phyloP scores from a whole-genome alignment of 345 rosid genomes.

The Erucastrum elatum region DNA sequence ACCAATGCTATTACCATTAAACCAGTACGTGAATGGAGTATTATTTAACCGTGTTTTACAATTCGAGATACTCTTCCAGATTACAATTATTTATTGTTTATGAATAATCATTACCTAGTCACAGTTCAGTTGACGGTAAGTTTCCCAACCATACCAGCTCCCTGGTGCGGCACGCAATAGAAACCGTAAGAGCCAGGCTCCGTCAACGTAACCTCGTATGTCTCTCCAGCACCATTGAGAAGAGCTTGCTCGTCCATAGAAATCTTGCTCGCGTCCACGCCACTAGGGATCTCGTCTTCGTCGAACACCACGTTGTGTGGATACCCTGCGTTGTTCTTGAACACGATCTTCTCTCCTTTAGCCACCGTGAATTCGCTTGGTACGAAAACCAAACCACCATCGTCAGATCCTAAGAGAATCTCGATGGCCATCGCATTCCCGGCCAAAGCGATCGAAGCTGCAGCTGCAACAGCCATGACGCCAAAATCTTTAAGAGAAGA shows the following conservation, averaged over 20 bases:
- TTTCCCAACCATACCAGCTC: constrained; percentile 92
- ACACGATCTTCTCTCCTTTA: constrained; percentile 80
- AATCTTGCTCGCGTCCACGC: constrained; percentile 75
- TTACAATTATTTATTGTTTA: background rate
- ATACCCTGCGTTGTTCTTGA: constrained; percentile 91
- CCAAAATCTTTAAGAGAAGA: constrained; percentile 30
- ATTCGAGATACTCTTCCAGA: background rate
- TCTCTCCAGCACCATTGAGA: constrained; percentile 72
- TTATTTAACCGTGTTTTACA: background rate
- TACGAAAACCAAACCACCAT: constrained; percentile 67
- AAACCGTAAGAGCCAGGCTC: constrained; percentile 73
- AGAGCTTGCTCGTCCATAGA: constrained; percentile 74
- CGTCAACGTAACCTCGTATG: constrained; percentile 60
- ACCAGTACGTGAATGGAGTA: background rate
- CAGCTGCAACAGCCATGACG: constrained; percentile 27
- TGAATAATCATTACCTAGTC: background rate
- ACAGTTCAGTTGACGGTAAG: constrained; percentile 61
- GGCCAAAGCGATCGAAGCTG: constrained; percentile 53
- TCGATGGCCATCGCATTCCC: constrained; percentile 84
- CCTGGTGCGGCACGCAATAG: constrained; percentile 91
- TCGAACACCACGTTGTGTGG: constrained; percentile 90
- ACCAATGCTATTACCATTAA: background rate
- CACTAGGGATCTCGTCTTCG: constrained; percentile 83
- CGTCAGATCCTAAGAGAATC: constrained; percentile 62
- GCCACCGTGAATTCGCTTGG: constrained; percentile 57